Conservation (phyloP, 352 stramenopile species). For the Salisapilia sapeloensis region DNA sequence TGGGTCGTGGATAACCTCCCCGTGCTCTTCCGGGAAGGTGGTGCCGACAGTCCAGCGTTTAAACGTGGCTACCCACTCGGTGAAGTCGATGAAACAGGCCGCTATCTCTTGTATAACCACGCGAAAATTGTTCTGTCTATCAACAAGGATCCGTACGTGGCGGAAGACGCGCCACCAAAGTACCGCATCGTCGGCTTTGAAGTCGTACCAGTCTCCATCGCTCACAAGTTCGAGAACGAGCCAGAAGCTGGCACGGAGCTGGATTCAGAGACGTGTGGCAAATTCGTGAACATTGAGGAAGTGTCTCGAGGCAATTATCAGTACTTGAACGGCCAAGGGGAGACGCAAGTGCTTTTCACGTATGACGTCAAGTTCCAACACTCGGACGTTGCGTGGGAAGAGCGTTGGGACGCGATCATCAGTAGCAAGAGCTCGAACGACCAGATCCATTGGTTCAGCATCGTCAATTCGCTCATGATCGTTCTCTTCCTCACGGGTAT, state of each 20-base stretch:
- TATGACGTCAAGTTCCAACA: slow-evolving; percentile 97
- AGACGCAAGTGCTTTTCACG: slow-evolving; percentile 92
- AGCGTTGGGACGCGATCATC: slow-evolving; percentile 99
- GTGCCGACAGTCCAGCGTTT: too few species aligned
- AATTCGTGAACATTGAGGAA: slow-evolving; percentile 81
- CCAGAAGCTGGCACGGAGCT: slow-evolving; percentile 64
- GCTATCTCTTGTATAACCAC: slow-evolving; percentile 97
- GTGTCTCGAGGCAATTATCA: slow-evolving; percentile 67
- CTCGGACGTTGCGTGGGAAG: slow-evolving; percentile 90
- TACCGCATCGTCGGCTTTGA: slow-evolving; percentile 93
- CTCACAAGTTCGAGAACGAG: slow-evolving; percentile 83
- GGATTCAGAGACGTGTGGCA: slow-evolving; percentile 67
- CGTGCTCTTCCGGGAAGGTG: slow-evolving; percentile 75
- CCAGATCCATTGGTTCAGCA: slow-evolving; percentile 99
- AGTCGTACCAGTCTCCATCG: slow-evolving; percentile 90
- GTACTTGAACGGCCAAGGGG: slow-evolving; percentile 46
- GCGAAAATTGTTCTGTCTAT: slow-evolving; percentile 90
- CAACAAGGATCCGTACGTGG: slow-evolving; percentile 69
- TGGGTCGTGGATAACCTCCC: slow-evolving; percentile 88
- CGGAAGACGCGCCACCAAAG: slow-evolving; percentile 35
- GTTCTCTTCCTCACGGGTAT: slow-evolving; percentile 98
- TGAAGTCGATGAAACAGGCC: slow-evolving; percentile 78
- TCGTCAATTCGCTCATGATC: slow-evolving; percentile 99
- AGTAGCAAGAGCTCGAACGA: slow-evolving; percentile 90
- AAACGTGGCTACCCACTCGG: slow-evolving; percentile 88